Base-by-base conservation (phyloP, 2,329 filamentous ascomycete genomes). In the Fusarium drepaniforme region DNA sequence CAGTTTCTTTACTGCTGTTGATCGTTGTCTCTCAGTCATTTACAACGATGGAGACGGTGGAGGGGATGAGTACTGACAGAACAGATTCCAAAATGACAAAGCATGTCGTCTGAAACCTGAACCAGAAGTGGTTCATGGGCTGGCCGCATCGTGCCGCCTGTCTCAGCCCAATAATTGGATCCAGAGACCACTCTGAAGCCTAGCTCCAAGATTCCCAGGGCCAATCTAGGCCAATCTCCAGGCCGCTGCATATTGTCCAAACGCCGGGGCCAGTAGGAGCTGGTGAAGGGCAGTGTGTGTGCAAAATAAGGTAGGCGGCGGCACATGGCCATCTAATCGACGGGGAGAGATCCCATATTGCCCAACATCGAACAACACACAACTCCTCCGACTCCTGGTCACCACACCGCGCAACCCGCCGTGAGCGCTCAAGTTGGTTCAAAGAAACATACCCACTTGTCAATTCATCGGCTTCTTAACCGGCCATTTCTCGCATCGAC, bases 81-180 rank as follows among this genome's bases (percentile, higher is more conserved):
- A 15, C 21, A 23, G 53, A 68, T 46, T 60, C 37, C 15, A 64
- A 59, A 68, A 38, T 51, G 51, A 59, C 59, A 66, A 63, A 68
- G 64, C 49, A 58, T 35, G 71, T 59, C 58, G 65, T 67, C 74
- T 70, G 68, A 76, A 72, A 78, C 71, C 68, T 72, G 67, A 77
- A 75, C 73, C 69, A 66, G 59, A 66, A 59, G 40, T 66, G 75
- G 73, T 73, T 79, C 67, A 67, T 77, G 65, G 70, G 66, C 67
- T 78, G 74, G 70, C 68, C 69, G 72, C 72, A 57, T 75, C 69
- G 68, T 72, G 70, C 76, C 76, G 76, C 68, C 66, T 77, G 76
- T 78, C 77, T 78, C 75, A 79, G 71, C 68, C 66, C 59, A 63
- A 63, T 76, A 77, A 78, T 77, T 79, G 76, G 77, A 64, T 73